A percentile compares a stretch with the other conserved stretches of the same genome.
Evolutionary conservation across 1,284 basidiomycete species (phyloP).

Genomic region (Melanopsichium pennsylvanicum): DNA sequence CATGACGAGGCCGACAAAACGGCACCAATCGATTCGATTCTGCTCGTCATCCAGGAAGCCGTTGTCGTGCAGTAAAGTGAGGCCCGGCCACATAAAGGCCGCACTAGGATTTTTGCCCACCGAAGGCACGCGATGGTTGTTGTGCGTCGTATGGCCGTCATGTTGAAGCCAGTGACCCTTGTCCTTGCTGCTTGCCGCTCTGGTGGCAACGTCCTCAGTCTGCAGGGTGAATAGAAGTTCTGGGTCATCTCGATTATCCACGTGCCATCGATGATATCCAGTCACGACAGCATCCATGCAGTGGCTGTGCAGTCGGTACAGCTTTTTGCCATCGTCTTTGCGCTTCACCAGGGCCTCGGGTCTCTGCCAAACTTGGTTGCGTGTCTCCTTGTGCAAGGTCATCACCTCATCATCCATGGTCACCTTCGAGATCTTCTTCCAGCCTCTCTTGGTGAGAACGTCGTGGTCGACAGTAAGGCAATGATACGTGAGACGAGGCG

Average conservation of each 20-base stretch:
- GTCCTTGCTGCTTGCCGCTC: too few relatives aligned
- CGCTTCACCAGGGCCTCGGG: neutral
- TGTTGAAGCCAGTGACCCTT: too few relatives aligned
- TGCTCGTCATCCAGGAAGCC: constrained; percentile 6
- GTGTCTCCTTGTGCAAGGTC: constrained; percentile 8
- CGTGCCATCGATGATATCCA: constrained; percentile 16
- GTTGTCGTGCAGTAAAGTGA: neutral
- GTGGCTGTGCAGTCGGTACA: constrained; percentile 6
- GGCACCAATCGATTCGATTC: constrained; percentile 13
- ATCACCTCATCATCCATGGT: constrained; percentile 16
- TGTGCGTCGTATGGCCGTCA: too few relatives aligned
- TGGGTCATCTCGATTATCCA: too few relatives aligned
- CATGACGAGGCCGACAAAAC: constrained; percentile 20
- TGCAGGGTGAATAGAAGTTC: too few relatives aligned
- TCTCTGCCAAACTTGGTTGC: constrained; percentile 14
- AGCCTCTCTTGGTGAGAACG: constrained; percentile 16
- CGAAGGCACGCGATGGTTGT: neutral
- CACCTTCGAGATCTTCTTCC: constrained; percentile 11
- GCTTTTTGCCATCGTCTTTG: neutral
- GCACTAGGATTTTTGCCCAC: constrained; percentile 12
- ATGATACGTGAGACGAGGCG: constrained; percentile 95
- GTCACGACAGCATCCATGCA: constrained; percentile 12
- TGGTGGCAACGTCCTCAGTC: neutral
- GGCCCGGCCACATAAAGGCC: constrained; percentile 11
- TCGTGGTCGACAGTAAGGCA: constrained; percentile 78